Evolutionary conservation across 2,329 filamentous ascomycete species (phyloP).

Genomic region (Paraphaeosphaeria sporulosa): DNA sequence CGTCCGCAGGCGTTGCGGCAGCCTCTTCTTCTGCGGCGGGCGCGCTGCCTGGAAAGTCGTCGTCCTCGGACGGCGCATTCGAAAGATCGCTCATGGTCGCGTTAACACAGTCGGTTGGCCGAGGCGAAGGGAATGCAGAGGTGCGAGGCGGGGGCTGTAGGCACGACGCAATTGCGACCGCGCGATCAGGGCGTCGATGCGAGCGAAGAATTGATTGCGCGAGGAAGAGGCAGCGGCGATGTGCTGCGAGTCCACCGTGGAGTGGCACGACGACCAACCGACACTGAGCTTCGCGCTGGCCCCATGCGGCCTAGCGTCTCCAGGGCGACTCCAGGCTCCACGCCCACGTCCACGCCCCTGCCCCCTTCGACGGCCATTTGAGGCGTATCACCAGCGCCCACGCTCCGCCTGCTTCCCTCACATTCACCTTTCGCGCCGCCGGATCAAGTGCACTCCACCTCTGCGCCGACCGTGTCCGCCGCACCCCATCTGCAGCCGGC

Average conservation of each 20-base stretch:
- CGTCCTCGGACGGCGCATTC: constrained; percentile 45
- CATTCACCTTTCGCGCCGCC: constrained; percentile 29
- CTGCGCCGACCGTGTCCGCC: constrained; percentile 19
- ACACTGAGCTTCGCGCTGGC: not conserved
- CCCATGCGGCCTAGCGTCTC: not conserved
- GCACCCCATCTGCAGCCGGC: constrained; percentile 20
- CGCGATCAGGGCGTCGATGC: not conserved
- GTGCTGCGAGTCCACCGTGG: not conserved
- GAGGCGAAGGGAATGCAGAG: not conserved
- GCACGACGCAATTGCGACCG: constrained; percentile 25
- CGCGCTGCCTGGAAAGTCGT: constrained; percentile 40
- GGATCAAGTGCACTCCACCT: constrained; percentile 16
- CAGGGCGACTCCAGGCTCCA: not conserved
- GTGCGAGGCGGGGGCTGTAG: not conserved
- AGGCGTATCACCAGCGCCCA: constrained; percentile 38
- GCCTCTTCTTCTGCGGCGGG: constrained; percentile 41
- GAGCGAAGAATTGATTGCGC: not conserved
- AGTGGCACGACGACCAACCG: not conserved
- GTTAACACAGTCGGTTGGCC: not conserved
- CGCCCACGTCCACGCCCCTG: constrained; percentile 34
- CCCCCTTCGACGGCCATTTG: constrained; percentile 24
- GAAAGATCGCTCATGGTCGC: constrained; percentile 42
- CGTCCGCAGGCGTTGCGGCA: constrained; percentile 41
- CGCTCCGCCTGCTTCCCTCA: constrained; percentile 30
- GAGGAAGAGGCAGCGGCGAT: constrained; percentile 5